Percentiles rank a stretch among this genome's conserved stretches.
Conservation (phyloP, 768 basidiomycete species). For the Pleurotus citrinopileatus region DNA sequence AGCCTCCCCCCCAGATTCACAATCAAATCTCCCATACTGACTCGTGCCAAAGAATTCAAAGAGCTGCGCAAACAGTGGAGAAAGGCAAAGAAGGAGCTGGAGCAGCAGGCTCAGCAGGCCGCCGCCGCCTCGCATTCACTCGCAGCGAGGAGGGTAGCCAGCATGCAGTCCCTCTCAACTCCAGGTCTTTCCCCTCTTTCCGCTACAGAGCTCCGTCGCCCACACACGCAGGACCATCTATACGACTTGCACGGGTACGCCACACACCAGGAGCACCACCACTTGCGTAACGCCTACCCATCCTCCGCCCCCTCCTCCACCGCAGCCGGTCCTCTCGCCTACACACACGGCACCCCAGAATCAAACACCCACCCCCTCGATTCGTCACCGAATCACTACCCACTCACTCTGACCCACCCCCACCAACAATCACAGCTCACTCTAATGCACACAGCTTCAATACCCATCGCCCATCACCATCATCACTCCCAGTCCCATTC, state of each 20-base stretch:
- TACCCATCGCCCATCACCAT: slow-evolving; percentile 7
- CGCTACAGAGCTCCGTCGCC: neutral
- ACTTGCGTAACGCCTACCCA: slow-evolving; percentile 2
- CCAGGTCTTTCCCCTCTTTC: slow-evolving; percentile 9
- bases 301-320: neutral
- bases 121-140: slow-evolving; percentile 11
- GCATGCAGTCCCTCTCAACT: slow-evolving; percentile 8
- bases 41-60: slow-evolving; percentile 79
- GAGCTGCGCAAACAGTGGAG: slow-evolving; percentile 97
- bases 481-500: neutral
- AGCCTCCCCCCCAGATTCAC: slow-evolving; percentile 32
- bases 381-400: slow-evolving; percentile 5
- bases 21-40: neutral
- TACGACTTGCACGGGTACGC: neutral
- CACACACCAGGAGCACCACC: neutral
- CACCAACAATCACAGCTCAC: neutral
- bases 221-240: slow-evolving; percentile 5
- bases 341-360: neutral
- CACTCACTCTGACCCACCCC: neutral
- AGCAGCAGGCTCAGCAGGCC: slow-evolving; percentile 6
- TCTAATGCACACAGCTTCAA: slow-evolving; percentile 1
- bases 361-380: slow-evolving; percentile 1
- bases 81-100: slow-evolving; percentile 81
- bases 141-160: slow-evolving; percentile 1
- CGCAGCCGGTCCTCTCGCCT: slow-evolving; percentile 4